Evolutionary conservation across 441 rosid genomes (phyloP), one percentile per base, ranked within the genome.

Genomic region (Populus trichocarpa): DNA sequence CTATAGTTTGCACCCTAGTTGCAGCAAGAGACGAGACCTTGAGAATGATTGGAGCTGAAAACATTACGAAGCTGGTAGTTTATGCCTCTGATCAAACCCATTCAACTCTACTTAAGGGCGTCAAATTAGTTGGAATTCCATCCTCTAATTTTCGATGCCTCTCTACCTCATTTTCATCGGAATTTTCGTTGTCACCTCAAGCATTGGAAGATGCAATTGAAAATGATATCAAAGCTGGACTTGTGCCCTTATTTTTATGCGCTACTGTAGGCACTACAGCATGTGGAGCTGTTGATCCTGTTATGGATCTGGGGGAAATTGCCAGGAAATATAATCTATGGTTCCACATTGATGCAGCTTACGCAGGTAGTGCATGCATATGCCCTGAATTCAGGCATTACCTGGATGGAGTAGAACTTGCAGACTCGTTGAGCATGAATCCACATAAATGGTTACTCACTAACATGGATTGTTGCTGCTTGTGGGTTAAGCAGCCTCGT

Each of bases 71-170:
- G 59, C 36, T 87, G 61, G 83, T 80, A 53, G 85, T 83, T 67
- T 85, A 85, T 32, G 77, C 80, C 8, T 85, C 89, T 4, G 84
- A 85, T 69, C 86, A 87, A 75, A 80, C 88, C 0, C 85, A 85
- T 69, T 75, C 76, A 7, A 78, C 84, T 0, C 35, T 87, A 66
- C 65, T 53, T 20, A 83, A 87, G 18, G 85, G 84, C 1, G 63
- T 82, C 0, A 79, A 67, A 35, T 5, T 83, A 13, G 77, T 75
- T 4, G 85, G 89, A 8, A 80, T 87, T 3, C 78, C 77, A 0
- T 50, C 81, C 0, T 69, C 13, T 3, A 83, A 87, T 28, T 26
- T 87, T 8, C 77, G 79, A 0, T n/a, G 59, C n/a, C 4, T 80
- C 0, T 67, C 77, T 20, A 83, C 87, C 1, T 71, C 80, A 3